A percentile compares a stretch with the other conserved stretches of the same genome.
Conservation (phyloP, 2,329 filamentous ascomycete species). For the Hypoxylon sp. region DNA sequence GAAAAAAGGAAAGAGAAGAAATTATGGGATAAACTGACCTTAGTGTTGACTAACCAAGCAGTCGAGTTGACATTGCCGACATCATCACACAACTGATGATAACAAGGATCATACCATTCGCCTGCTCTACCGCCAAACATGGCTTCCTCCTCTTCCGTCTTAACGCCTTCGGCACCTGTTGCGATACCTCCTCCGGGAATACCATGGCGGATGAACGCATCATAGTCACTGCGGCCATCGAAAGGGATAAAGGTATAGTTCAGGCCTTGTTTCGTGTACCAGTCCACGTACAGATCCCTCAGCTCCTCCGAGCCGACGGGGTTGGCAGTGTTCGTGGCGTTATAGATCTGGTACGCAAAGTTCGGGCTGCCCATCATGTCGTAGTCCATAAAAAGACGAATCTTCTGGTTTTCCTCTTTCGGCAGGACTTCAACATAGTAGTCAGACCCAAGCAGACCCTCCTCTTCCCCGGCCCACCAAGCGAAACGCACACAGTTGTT, state of each 20-base stretch:
- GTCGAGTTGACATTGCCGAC: slow-evolving; percentile 69
- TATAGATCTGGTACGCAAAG: slow-evolving; percentile 77
- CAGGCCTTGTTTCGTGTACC: slow-evolving; percentile 71
- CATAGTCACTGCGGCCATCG: slow-evolving; percentile 84
- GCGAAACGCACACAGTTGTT: slow-evolving; percentile 76
- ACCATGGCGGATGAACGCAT: slow-evolving; percentile 78
- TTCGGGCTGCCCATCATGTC: slow-evolving; percentile 78
- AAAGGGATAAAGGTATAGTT: slow-evolving; percentile 80
- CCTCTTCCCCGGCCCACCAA: slow-evolving; percentile 77
- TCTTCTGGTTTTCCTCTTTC: slow-evolving; percentile 70
- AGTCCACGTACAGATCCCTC: slow-evolving; percentile 75
- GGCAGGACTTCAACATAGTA: slow-evolving; percentile 70
- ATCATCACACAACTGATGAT: slow-evolving; percentile 73
- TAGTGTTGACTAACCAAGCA: slow-evolving; percentile 72
- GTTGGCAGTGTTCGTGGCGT: slow-evolving; percentile 77
- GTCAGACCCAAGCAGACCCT: slow-evolving; percentile 71
- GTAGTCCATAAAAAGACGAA: slow-evolving; percentile 77
- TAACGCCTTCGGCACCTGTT: slow-evolving; percentile 82
- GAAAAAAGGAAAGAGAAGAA: neutral
- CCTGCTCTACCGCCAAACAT: slow-evolving; percentile 80
- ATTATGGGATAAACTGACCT: slow-evolving; percentile 57
- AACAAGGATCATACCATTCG: slow-evolving; percentile 70
- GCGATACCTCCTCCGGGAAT: slow-evolving; percentile 83
- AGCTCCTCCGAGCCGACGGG: slow-evolving; percentile 79
- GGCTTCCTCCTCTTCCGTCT: slow-evolving; percentile 74